A percentile compares a stretch with the other conserved stretches of the same genome.
Conservation (phyloP, 129 eudicot species). For the Arctium minus region DNA sequence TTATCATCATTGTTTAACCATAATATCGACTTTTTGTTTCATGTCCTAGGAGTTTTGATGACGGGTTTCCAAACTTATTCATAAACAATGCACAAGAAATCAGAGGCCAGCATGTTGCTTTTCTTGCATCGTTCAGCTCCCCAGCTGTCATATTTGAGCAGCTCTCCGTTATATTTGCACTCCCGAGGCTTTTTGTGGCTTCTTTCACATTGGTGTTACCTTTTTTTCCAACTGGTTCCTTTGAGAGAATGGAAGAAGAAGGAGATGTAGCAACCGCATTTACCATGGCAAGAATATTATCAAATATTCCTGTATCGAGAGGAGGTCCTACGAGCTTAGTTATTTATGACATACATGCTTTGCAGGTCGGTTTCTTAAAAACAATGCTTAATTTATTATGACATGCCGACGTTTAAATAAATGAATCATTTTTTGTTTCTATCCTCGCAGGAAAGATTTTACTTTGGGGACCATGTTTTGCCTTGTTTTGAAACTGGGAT, state of each 20-base stretch:
- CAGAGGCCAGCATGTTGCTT: slow-evolving; percentile 90
- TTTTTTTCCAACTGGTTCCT: slow-evolving; percentile 90
- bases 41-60: slow-evolving; percentile 77
- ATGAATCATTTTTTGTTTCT: not conserved
- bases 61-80: slow-evolving; percentile 95
- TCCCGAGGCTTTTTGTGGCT: slow-evolving; percentile 80
- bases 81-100: slow-evolving; percentile 86
- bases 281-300: slow-evolving; percentile 87
- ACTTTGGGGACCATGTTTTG: slow-evolving; percentile 74
- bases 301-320: slow-evolving; percentile 84
- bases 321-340: slow-evolving; percentile 97
- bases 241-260: slow-evolving; percentile 93
- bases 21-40: not conserved
- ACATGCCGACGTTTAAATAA: not conserved
- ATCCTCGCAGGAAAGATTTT: slow-evolving; percentile 78
- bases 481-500: slow-evolving; percentile 95
- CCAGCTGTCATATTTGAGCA: slow-evolving; percentile 86
- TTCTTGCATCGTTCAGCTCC: slow-evolving; percentile 87
- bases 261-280: slow-evolving; percentile 97
- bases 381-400: not conserved
- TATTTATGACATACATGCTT: slow-evolving; percentile 89
- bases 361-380: slow-evolving; percentile 56
- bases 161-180: slow-evolving; percentile 84
- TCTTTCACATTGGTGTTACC: slow-evolving; percentile 92
- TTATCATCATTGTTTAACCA: not conserved